phyloP scores from a whole-genome alignment of 2,329 filamentous ascomycete species.

The Penicillium sp. region DNA sequence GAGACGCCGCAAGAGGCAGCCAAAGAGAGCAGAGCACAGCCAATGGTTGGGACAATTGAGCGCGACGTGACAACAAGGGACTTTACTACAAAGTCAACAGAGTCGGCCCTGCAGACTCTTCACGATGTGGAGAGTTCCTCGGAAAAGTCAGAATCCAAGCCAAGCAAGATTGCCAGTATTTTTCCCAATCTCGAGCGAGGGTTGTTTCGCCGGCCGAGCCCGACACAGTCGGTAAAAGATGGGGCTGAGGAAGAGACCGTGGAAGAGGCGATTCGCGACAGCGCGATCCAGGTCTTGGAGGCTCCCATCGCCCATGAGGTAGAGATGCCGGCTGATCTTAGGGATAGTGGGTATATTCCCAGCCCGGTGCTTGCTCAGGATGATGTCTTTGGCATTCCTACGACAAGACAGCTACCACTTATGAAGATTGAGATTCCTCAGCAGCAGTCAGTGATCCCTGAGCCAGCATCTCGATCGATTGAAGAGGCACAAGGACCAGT shows the following conservation, averaged over 20 bases:
- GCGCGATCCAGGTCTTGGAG: conserved; percentile 51
- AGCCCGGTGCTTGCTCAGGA: conserved; percentile 21
- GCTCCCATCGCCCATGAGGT: conserved; percentile 40
- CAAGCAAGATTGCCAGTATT: conserved; percentile 38
- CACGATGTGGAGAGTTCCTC: conserved; percentile 15
- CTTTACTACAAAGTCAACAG: not conserved
- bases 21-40: conserved; percentile 4
- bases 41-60: conserved; percentile 3
- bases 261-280: conserved; percentile 47
- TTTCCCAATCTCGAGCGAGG: conserved; percentile 44
- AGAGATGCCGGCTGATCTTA: conserved; percentile 28
- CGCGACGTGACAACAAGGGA: not conserved
- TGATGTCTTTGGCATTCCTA: conserved; percentile 12
- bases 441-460: not conserved
- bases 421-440: conserved; percentile 8
- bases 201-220: conserved; percentile 33
- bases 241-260: conserved; percentile 47
- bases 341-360: conserved; percentile 52
- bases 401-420: conserved; percentile 10
- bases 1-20: conserved; percentile 22
- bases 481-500: conserved; percentile 13
- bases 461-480: not conserved
- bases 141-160: conserved; percentile 23
- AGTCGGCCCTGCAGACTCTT: conserved; percentile 11
- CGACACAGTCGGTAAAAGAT: conserved; percentile 40